phyloP scores from a whole-genome alignment of 192 early-diverging fungal genomes.

The Coemansia furcata region DNA sequence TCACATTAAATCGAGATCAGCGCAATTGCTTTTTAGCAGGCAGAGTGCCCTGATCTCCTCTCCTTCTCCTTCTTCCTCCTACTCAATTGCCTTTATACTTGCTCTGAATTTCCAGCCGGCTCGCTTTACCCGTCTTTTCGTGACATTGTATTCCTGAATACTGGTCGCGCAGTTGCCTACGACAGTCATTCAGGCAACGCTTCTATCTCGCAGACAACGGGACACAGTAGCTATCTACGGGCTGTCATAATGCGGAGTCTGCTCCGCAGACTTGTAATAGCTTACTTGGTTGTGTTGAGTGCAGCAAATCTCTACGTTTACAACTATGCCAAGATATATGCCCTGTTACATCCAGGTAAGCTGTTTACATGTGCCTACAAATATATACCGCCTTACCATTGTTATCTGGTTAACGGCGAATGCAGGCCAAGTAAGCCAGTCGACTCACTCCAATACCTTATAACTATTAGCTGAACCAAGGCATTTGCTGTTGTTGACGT shows the following conservation, averaged over 20 bases:
- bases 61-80: not conserved
- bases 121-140: not conserved
- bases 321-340: slow-evolving; percentile 37
- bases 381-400: not conserved
- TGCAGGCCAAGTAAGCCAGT: not conserved
- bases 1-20: not conserved
- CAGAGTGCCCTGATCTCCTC: not conserved
- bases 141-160: not conserved
- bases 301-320: slow-evolving; percentile 33
- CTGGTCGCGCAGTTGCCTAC: not conserved
- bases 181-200: not conserved
- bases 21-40: no score
- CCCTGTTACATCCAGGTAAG: slow-evolving; percentile 26
- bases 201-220: not conserved
- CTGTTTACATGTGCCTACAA: not conserved
- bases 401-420: not conserved
- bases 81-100: no score
- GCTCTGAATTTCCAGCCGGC: not conserved
- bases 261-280: slow-evolving; percentile 13
- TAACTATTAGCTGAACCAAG: not conserved
- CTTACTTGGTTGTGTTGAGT: slow-evolving; percentile 15
- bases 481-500: not conserved
- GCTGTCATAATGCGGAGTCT: not conserved
- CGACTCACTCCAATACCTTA: not conserved
- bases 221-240: not conserved